Evolutionary conservation across 2,329 filamentous ascomycete genomes (phyloP).

Genomic region (Epicoccum sorghinum): DNA sequence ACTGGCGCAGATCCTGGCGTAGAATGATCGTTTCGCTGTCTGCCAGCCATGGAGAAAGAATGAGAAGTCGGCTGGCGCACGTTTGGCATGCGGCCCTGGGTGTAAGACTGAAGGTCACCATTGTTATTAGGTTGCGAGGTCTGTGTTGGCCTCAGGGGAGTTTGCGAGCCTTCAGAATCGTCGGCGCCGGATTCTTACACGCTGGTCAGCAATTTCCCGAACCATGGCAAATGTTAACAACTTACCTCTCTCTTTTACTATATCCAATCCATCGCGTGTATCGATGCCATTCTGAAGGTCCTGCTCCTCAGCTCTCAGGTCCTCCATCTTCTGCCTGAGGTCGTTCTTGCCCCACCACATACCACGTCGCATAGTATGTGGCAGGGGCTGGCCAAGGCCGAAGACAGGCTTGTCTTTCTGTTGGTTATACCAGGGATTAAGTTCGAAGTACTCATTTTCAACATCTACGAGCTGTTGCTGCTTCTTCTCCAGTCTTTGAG

Average conservation of each 20-base stretch:
- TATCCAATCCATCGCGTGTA: slow-evolving; percentile 24
- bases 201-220: background rate
- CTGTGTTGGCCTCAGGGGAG: slow-evolving; percentile 1
- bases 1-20: slow-evolving; percentile 25
- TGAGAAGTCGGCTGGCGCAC: slow-evolving; percentile 16
- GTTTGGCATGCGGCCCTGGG: slow-evolving; percentile 21
- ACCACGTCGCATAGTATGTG: slow-evolving; percentile 59
- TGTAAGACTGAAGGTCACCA: slow-evolving; percentile 21
- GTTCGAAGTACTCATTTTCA: slow-evolving; percentile 59
- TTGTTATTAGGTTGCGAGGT: background rate
- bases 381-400: slow-evolving; percentile 60
- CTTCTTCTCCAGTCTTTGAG: slow-evolving; percentile 34
- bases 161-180: slow-evolving; percentile 24
- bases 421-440: slow-evolving; percentile 63
- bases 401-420: slow-evolving; percentile 60
- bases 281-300: slow-evolving; percentile 23
- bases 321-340: slow-evolving; percentile 48
- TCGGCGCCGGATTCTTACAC: slow-evolving; percentile 12
- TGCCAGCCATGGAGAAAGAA: slow-evolving; percentile 11
- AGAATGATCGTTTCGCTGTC: slow-evolving; percentile 10
- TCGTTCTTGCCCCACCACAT: slow-evolving; percentile 56
- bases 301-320: slow-evolving; percentile 21
- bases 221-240: background rate
- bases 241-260: slow-evolving; percentile 23
- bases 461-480: slow-evolving; percentile 44